Conservation (phyloP, 148 eudicot genomes). For the Mesembryanthemum crystallinum region DNA sequence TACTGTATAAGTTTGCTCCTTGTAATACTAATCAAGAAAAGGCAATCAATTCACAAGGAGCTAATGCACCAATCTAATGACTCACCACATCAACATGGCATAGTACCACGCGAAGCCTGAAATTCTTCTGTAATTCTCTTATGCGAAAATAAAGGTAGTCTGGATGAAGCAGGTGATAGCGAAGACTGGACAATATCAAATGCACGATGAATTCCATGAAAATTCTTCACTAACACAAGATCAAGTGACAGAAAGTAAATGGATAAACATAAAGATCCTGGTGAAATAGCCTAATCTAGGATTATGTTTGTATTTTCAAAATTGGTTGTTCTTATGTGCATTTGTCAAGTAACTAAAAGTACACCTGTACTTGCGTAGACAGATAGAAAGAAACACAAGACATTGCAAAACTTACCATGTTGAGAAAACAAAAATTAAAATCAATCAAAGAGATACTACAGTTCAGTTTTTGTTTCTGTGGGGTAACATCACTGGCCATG, state of each 20-base stretch:
- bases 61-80: slow-evolving; percentile 10
- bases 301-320: background rate
- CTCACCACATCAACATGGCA: slow-evolving; percentile 97
- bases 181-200: slow-evolving; percentile 53
- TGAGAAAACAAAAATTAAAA: background rate
- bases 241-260: background rate
- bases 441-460: background rate
- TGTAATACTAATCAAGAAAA: no score
- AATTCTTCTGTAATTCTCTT: slow-evolving; percentile 86
- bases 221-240: background rate
- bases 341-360: background rate
- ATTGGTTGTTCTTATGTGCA: background rate
- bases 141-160: slow-evolving; percentile 88
- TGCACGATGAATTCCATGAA: background rate
- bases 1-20: background rate
- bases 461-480: background rate
- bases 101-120: slow-evolving; percentile 80
- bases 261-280: background rate
- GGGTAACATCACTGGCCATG: background rate
- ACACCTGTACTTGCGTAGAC: background rate
- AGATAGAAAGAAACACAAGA: background rate
- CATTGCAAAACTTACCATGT: background rate
- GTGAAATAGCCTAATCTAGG: background rate
- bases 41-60: background rate
- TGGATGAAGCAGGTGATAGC: slow-evolving; percentile 92